These are phyloP conservation scores for Erysiphe neolycopersici DNA, from an alignment of 2,329 filamentous ascomycete species.

Conservation along the genomic window DNA sequence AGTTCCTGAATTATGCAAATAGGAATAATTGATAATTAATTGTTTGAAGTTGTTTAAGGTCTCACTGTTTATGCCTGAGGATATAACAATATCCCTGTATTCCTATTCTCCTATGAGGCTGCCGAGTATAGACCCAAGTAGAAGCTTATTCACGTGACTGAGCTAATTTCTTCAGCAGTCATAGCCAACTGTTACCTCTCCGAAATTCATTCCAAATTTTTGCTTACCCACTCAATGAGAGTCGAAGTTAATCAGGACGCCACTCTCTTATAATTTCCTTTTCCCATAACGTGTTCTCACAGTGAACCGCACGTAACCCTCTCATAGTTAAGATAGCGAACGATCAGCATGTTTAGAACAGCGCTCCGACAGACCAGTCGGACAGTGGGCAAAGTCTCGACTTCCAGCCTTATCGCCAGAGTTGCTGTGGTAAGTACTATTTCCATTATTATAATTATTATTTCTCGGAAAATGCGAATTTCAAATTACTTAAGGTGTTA, in stretches of 20 bases:
- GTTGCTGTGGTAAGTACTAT: conserved; percentile 44
- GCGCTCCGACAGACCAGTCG: conserved; percentile 92
- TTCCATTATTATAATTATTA: conserved; percentile 11
- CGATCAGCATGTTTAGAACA: conserved; percentile 78
- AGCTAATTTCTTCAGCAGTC: background rate
- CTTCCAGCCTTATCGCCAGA: conserved; percentile 56
- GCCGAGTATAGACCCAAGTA: background rate
- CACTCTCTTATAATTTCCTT: background rate
- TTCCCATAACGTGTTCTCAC: conserved; percentile 27
- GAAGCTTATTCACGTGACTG: background rate
- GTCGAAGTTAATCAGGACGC: background rate
- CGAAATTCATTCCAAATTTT: background rate
- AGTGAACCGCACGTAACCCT: conserved; percentile 30
- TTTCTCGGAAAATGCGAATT: conserved; percentile 1
- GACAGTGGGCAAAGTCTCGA: conserved; percentile 82
- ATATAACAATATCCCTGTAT: no score
- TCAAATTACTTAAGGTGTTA: conserved; percentile 4
- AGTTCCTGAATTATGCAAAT: no score
- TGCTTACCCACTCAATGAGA: no score
- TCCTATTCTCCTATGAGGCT: no score
- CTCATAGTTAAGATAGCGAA: conserved; percentile 20
- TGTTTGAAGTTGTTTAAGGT: no score
- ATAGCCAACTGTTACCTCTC: background rate
- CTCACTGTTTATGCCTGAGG: no score
- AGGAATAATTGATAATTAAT: no score